A percentile compares a stretch with the other conserved stretches of the same genome.
phyloP scores from a whole-genome alignment of 768 basidiomycete species.

The Ramaria sp. region DNA sequence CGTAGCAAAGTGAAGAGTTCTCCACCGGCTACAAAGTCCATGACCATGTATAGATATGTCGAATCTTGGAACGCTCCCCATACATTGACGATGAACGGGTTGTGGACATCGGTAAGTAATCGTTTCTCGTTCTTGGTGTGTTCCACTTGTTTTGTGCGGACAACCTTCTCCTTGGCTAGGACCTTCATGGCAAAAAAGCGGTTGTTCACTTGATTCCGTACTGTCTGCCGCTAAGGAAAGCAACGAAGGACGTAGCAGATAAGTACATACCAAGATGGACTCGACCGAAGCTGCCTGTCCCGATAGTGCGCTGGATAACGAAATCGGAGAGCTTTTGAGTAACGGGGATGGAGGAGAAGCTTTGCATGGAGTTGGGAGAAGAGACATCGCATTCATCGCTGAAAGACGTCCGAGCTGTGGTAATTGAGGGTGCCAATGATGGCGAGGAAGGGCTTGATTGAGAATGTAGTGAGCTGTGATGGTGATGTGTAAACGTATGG shows the following conservation, averaged over 20 bases:
- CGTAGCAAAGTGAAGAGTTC: slow-evolving; percentile 91
- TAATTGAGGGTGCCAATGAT: slow-evolving; percentile 8
- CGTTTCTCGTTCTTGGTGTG: slow-evolving; percentile 93
- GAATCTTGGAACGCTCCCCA: slow-evolving; percentile 94
- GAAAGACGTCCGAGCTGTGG: slow-evolving; percentile 5
- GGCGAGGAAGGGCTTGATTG: slow-evolving; percentile 6
- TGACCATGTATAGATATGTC: slow-evolving; percentile 93
- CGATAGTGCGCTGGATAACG: slow-evolving; percentile 71
- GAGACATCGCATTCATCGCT: slow-evolving; percentile 4
- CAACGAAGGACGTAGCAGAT: slow-evolving; percentile 8
- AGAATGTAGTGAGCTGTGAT: background rate
- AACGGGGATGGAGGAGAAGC: background rate
- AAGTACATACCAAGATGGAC: slow-evolving; percentile 69
- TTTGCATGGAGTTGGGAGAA: slow-evolving; percentile 6
- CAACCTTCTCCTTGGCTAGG: slow-evolving; percentile 85
- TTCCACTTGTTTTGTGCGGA: slow-evolving; percentile 88
- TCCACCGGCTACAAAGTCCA: slow-evolving; percentile 94
- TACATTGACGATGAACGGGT: slow-evolving; percentile 91
- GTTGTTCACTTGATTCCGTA: slow-evolving; percentile 87
- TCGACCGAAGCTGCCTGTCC: slow-evolving; percentile 96
- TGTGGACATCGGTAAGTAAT: slow-evolving; percentile 77
- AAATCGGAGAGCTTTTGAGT: slow-evolving; percentile 52
- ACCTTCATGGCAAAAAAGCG: slow-evolving; percentile 96
- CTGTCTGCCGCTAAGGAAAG: slow-evolving; percentile 27
- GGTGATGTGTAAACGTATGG: background rate